Percentiles rank a stretch among this genome's conserved stretches.
Conservation (phyloP, 176 grass and related monocot species). For the Themeda triandra region DNA sequence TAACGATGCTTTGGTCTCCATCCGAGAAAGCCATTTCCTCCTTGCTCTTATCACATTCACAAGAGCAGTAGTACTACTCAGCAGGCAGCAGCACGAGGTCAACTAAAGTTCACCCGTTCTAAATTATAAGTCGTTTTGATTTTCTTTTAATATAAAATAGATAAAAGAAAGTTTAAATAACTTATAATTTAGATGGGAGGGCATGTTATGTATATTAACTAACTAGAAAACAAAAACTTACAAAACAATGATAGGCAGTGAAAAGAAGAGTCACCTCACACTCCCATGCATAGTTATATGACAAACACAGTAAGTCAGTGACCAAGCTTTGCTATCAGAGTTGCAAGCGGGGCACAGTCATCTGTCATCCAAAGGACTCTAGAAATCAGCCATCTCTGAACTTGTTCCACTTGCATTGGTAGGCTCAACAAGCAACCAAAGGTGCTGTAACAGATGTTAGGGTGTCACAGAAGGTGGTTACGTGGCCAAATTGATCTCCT, state of each 20-base stretch:
- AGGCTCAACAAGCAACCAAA: not conserved
- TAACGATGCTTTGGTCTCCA: constrained; percentile 33
- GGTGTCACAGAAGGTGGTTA: not conserved
- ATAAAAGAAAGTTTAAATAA: no score
- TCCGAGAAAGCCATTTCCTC: constrained; percentile 21
- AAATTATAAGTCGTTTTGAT: no score
- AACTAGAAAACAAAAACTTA: no score
- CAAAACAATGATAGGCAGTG: no score
- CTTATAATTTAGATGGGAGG: no score
- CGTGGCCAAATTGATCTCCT: constrained; percentile 3
- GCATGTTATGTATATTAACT: no score
- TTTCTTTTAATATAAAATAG: no score
- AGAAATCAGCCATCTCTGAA: not conserved
- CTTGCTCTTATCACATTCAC: constrained; percentile 32
- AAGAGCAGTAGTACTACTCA: not conserved
- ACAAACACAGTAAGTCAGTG: not conserved
- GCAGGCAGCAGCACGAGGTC: not conserved
- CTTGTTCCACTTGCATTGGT: not conserved
- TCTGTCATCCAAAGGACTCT: not conserved
- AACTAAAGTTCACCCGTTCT: no score
- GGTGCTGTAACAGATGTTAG: constrained; percentile 1
- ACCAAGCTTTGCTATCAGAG: not conserved
- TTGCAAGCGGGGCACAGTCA: not conserved
- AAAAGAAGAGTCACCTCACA: no score
- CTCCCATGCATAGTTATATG: no score